Evolutionary conservation across 164 flowering plant species (phyloP).

Genomic region (Macadamia tetraphylla): DNA sequence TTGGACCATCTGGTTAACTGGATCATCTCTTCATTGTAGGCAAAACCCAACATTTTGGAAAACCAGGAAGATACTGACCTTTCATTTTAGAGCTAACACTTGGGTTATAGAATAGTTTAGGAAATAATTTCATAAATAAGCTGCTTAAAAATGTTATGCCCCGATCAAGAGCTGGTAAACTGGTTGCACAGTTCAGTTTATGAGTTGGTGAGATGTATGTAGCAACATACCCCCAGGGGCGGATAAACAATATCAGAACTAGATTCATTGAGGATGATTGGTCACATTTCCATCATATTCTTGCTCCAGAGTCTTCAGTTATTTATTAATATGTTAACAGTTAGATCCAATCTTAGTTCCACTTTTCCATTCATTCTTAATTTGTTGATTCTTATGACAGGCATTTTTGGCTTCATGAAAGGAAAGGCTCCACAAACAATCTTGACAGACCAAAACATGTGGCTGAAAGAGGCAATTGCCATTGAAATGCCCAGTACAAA

Average conservation of each 20-base stretch:
- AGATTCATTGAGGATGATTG: conserved; percentile 3
- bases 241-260: not conserved
- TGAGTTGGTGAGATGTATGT: conserved; percentile 7
- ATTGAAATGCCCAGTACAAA: conserved; percentile 59
- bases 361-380: not conserved
- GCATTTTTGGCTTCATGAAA: conserved; percentile 64
- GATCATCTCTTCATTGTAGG: not conserved
- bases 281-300: not conserved
- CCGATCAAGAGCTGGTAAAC: not conserved
- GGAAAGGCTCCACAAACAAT: conserved; percentile 75
- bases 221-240: not conserved
- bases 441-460: conserved; percentile 71
- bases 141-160: conserved; percentile 1
- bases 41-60: not conserved
- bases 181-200: not conserved
- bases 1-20: not conserved
- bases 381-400: conserved; percentile 27
- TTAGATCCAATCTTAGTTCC: not conserved
- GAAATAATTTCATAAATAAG: not conserved
- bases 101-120: not conserved
- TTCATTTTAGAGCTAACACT: not conserved
- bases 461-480: conserved; percentile 77
- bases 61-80: not conserved
- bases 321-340: no score
- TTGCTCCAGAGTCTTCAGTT: not conserved